A percentile compares a stretch with the other conserved stretches of the same genome.
Conservation (phyloP, 2,329 filamentous ascomycete species). For the Chaetomium sp. region DNA sequence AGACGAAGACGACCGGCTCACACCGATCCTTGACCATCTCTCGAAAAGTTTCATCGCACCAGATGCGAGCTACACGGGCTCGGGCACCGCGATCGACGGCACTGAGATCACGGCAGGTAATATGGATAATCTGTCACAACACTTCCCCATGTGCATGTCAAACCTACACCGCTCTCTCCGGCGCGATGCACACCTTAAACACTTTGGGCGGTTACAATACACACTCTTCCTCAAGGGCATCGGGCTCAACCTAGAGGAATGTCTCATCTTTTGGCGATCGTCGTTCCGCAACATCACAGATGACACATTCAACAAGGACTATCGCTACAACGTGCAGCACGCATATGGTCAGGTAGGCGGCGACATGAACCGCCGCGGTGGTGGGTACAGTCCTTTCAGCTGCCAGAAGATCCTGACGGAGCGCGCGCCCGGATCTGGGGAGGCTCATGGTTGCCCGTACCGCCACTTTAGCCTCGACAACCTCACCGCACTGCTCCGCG, state of each 20-base stretch:
- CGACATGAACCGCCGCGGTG: constrained; percentile 76
- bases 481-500: constrained; percentile 66
- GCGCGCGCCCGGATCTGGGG: constrained; percentile 75
- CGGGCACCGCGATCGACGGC: constrained; percentile 58
- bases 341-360: constrained; percentile 91
- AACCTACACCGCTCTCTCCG: constrained; percentile 80
- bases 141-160: constrained; percentile 92
- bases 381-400: constrained; percentile 84
- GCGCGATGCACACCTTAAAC: constrained; percentile 85
- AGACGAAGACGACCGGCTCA: constrained; percentile 90
- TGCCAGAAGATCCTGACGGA: constrained; percentile 95
- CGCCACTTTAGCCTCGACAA: constrained; percentile 88
- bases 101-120: constrained; percentile 70
- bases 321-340: constrained; percentile 96
- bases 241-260: constrained; percentile 85
- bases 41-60: constrained; percentile 94
- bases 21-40: constrained; percentile 64
- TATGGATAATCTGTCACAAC: constrained; percentile 70
- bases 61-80: constrained; percentile 70
- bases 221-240: constrained; percentile 95
- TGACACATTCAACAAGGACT: constrained; percentile 95
- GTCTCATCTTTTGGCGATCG: constrained; percentile 82
- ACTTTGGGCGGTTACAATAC: constrained; percentile 90
- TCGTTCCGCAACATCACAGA: constrained; percentile 83
- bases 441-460: constrained; percentile 95